Evolutionary conservation across 257 asterid species (phyloP).

Genomic region (Scutellaria galericulata): DNA sequence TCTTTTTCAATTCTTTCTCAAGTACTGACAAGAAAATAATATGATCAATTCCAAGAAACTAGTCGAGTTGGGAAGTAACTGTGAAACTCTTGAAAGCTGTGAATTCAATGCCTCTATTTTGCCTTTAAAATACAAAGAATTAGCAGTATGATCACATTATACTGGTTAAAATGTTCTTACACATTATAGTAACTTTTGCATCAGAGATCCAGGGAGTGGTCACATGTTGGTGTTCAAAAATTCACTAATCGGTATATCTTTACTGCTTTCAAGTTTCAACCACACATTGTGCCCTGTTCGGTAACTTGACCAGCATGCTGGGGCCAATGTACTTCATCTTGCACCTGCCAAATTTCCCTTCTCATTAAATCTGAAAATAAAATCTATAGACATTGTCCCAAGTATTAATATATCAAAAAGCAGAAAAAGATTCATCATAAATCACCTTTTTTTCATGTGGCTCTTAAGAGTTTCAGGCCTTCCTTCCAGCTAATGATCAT

Average conservation of each 20-base stretch:
- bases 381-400: background rate
- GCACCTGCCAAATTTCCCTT: slow-evolving; percentile 26
- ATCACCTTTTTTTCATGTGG: slow-evolving; percentile 24
- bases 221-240: slow-evolving; percentile 12
- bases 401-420: background rate
- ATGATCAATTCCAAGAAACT: no score
- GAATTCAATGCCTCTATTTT: no score
- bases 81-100: no score
- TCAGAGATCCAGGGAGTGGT: background rate
- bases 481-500: background rate
- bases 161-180: background rate
- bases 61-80: no score
- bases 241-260: no score
- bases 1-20: no score
- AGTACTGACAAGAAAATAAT: no score
- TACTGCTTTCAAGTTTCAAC: background rate
- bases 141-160: no score
- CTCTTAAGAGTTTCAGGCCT: background rate
- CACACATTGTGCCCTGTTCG: slow-evolving; percentile 35
- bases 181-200: background rate
- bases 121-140: no score
- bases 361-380: slow-evolving; percentile 14
- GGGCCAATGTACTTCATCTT: slow-evolving; percentile 25
- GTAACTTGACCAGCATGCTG: slow-evolving; percentile 18
- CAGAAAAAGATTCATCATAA: slow-evolving; percentile 25